Evolutionary conservation across 108 stramenopile species (phyloP).

Genomic region (Bacterosira constricta): DNA sequence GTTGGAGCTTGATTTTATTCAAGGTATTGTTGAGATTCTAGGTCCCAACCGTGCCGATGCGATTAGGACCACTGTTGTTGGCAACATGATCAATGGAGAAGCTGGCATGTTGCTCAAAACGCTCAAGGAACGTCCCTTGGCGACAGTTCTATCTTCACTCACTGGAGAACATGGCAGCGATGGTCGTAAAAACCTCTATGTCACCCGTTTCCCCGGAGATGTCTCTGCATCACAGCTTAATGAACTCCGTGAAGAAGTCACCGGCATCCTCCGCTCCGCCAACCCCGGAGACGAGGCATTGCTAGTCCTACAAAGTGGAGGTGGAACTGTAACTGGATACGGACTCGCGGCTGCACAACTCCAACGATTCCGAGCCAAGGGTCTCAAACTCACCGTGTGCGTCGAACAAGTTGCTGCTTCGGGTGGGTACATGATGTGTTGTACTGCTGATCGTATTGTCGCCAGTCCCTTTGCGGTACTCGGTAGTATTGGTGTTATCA

Average conservation of each 20-base stretch:
- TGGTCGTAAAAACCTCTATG: conserved; percentile 60
- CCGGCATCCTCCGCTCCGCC: conserved; percentile 78
- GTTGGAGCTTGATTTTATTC: conserved; percentile 70
- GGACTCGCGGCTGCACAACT: conserved; percentile 92
- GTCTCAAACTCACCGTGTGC: conserved; percentile 85
- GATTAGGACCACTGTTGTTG: conserved; percentile 68
- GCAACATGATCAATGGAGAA: conserved; percentile 58
- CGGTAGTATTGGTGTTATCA: conserved; percentile 91
- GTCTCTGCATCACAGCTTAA: conserved; percentile 81
- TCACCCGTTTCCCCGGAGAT: conserved; percentile 88
- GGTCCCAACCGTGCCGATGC: conserved; percentile 74
- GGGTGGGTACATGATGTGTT: conserved; percentile 86
- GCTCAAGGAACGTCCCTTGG: conserved; percentile 76
- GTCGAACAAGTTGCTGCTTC: conserved; percentile 95
- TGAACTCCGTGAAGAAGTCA: conserved; percentile 90
- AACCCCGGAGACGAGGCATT: conserved; percentile 89
- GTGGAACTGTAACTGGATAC: conserved; percentile 95
- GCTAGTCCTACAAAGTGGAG: conserved; percentile 83
- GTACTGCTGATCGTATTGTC: conserved; percentile 82
- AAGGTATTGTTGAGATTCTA: conserved; percentile 58
- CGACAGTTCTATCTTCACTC: conserved; percentile 49
- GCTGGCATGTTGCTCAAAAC: conserved; percentile 60
- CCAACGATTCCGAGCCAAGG: conserved; percentile 74
- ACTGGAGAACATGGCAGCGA: conserved; percentile 2
- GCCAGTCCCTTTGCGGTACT: conserved; percentile 86